Percentiles rank a stretch among this genome's conserved stretches.
Evolutionary conservation across 345 rosid species (phyloP).

Genomic region (Brassica cretica): DNA sequence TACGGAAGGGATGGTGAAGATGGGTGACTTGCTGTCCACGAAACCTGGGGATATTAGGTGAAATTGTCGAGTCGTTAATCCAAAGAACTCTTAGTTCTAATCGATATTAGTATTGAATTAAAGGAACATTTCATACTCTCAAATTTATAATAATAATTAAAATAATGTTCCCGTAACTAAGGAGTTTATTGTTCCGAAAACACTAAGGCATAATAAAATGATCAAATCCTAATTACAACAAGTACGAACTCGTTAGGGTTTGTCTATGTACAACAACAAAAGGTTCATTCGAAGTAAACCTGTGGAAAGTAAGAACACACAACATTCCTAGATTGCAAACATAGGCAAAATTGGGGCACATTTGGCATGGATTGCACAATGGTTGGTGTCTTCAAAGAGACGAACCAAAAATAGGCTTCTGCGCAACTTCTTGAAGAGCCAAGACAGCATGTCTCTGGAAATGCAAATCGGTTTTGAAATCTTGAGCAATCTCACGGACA

Average conservation of each 20-base stretch:
- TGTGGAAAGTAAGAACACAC: too few species aligned
- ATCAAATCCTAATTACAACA: too few species aligned
- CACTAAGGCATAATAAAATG: too few species aligned
- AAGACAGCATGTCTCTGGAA: constrained; percentile 87
- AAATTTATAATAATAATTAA: not conserved
- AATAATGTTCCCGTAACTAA: not conserved
- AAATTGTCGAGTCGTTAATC: constrained; percentile 37
- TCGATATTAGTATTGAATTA: not conserved
- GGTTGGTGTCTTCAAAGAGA: constrained; percentile 86
- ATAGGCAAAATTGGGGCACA: constrained; percentile 48
- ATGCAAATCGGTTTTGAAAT: constrained; percentile 84
- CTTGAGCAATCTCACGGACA: constrained; percentile 94
- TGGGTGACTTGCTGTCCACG: too few species aligned
- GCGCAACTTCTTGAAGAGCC: constrained; percentile 87
- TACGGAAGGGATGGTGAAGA: too few species aligned
- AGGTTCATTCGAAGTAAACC: too few species aligned
- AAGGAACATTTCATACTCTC: not conserved
- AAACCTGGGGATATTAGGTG: too few species aligned
- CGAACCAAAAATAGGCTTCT: constrained; percentile 79
- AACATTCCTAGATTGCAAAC: too few species aligned
- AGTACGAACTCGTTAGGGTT: too few species aligned
- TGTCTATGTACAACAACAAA: too few species aligned
- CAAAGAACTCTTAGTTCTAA: constrained; percentile 27
- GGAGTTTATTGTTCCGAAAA: not conserved
- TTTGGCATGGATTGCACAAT: constrained; percentile 86